These are phyloP conservation scores for Backusella psychrophila DNA, from an alignment of 192 early-diverging fungal genomes.

Conservation along the genomic window DNA sequence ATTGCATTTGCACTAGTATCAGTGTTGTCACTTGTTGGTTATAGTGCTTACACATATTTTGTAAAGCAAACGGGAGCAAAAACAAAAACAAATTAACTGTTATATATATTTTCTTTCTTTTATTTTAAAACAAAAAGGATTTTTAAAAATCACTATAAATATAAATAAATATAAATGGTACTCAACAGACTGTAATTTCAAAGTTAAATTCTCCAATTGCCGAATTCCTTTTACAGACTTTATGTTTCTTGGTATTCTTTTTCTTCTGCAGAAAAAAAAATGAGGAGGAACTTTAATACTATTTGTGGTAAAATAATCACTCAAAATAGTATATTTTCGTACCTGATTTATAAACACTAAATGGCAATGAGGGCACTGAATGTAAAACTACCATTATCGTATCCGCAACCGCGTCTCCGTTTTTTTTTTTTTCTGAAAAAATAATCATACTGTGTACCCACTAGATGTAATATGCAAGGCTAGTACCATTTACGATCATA, in stretches of 20 bases:
- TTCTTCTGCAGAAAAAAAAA: neutral
- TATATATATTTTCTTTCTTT: neutral
- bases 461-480: neutral
- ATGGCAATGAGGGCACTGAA: neutral
- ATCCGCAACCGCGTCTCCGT: neutral
- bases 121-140: neutral
- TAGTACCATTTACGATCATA: neutral
- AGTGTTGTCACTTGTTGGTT: neutral
- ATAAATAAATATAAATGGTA: neutral
- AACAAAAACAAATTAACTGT: neutral
- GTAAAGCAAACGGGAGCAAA: neutral
- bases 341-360: neutral
- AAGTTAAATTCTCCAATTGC: neutral
- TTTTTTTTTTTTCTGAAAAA: neutral
- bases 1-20: neutral
- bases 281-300: neutral
- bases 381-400: neutral
- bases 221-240: neutral
- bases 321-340: neutral
- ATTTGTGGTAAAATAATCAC: neutral
- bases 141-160: neutral
- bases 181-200: neutral
- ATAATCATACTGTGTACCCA: neutral
- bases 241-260: neutral
- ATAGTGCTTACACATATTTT: neutral